Percentiles rank a stretch among this genome's conserved stretches.
Evolutionary conservation across 768 basidiomycete species (phyloP).

Genomic region (Lepiota brunneoincarnata): DNA sequence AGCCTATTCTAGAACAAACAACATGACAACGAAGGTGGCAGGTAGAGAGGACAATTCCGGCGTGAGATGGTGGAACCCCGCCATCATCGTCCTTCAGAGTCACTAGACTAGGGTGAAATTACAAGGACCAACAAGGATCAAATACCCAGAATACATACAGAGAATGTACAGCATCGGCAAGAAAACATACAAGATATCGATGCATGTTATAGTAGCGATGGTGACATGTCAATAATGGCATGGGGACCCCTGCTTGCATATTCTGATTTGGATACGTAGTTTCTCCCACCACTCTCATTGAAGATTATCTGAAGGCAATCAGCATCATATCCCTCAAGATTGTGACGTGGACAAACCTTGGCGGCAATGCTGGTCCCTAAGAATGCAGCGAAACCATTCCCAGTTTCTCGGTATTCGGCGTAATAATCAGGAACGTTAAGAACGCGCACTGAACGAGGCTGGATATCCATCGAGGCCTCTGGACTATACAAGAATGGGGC

Average conservation of each 20-base stretch:
- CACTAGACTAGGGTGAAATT: too few species aligned
- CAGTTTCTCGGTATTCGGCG: constrained; percentile 84
- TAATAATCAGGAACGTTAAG: constrained; percentile 85
- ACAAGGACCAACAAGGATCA: background rate
- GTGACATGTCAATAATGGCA: constrained; percentile 73
- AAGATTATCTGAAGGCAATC: constrained; percentile 59
- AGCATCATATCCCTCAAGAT: background rate
- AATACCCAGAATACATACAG: background rate
- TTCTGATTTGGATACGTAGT: constrained; percentile 77
- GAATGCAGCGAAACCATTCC: constrained; percentile 79
- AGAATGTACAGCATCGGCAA: background rate
- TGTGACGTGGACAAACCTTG: constrained; percentile 48
- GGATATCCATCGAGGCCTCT: constrained; percentile 69
- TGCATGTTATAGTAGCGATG: constrained; percentile 55
- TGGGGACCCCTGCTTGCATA: constrained; percentile 73
- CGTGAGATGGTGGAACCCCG: too few species aligned
- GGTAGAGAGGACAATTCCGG: background rate
- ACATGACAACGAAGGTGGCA: background rate
- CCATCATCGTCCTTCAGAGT: too few species aligned
- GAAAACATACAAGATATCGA: background rate
- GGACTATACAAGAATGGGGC: constrained; percentile 57
- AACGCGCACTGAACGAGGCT: constrained; percentile 61
- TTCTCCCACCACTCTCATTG: constrained; percentile 62
- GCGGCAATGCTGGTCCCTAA: constrained; percentile 82
- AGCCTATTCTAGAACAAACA: background rate